Evolutionary conservation across 768 basidiomycete species (phyloP).

Genomic region (Tylopilus subfusipes): DNA sequence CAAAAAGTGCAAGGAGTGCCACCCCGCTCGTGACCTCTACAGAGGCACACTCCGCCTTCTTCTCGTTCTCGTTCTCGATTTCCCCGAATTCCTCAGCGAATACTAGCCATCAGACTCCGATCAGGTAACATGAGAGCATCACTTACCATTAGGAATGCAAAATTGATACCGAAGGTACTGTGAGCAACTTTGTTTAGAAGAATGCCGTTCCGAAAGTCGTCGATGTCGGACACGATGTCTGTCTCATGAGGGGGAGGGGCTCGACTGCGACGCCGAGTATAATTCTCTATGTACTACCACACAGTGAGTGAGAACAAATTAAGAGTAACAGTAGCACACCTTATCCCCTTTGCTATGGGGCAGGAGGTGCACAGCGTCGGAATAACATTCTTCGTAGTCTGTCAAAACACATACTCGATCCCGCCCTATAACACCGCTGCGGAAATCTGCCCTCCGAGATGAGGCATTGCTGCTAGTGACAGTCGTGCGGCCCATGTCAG

Average conservation of each 20-base stretch:
- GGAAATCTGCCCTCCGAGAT: neutral
- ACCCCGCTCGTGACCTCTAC: conserved; percentile 85
- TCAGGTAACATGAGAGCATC: neutral
- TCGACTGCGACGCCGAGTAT: neutral
- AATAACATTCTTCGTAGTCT: fast-evolving
- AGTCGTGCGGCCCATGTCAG: neutral
- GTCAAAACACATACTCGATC: conserved; percentile 1
- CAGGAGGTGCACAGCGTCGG: conserved; percentile 4
- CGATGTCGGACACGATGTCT: neutral
- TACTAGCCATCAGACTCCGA: conserved; percentile 49
- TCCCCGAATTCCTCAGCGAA: conserved; percentile 96
- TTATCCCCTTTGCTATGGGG: conserved; percentile 1
- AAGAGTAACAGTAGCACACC: neutral
- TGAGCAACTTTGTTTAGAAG: neutral
- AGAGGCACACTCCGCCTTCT: conserved; percentile 87
- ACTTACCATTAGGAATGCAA: conserved; percentile 5
- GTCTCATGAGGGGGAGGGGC: neutral
- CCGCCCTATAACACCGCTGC: neutral
- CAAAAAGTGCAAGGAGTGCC: too few relatives aligned
- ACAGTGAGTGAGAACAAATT: neutral
- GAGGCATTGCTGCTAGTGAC: neutral
- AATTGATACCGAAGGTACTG: fast-evolving
- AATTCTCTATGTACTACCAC: neutral
- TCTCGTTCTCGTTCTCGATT: conserved; percentile 94
- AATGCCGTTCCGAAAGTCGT: conserved; percentile 1